Evolutionary conservation across 371 early-diverging fungal genomes (phyloP), one percentile per base, ranked within the genome.

Genomic region (Rhizopus sp.): DNA sequence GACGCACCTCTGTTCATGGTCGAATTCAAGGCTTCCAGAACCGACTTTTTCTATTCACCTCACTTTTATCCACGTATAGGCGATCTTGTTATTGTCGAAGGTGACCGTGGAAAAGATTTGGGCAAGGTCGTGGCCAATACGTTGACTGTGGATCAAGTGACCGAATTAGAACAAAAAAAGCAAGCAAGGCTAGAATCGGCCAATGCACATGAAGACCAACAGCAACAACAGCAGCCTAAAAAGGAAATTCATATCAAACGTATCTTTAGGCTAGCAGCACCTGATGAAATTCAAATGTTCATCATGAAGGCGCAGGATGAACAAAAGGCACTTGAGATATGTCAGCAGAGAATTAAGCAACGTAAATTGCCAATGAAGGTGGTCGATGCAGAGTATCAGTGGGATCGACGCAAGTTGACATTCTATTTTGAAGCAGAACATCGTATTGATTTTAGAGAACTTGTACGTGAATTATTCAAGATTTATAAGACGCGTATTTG

Each of bases 401-500:
- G 96, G 91, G 97, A 98, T 72, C 88, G 97, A 31, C 91, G 94
- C 67, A 96, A 96, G 80, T 80, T 98, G 54, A 98, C 96, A 0
- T 96, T 96, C 64, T 96, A 93, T 74, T 98, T 94, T 73, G 84
- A 88, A 6, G 92, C 96, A 13, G 93, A 94, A 50, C 88, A 90
- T 48, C 86, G 99, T 50, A 93, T 99, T 60, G 99, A 99, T 72
- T 99, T 99, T 73, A 86, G 99, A 50, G 99, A 99, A 67, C 82
- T 99, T 47, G 99, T 99, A 37, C 91, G 96, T 41, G 99, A 99
- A 51, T 81, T 99, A 49, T 99, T 99, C 82, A 97, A 96, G 70
- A 90, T 95, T 37, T 99, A 97, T 82, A 99, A 99, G 81, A 98
- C 97, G 4, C 92, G 99, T 54, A 99, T 99, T 59, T 99, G 99